phyloP scores from a whole-genome alignment of 2,329 filamentous ascomycete genomes.

The Hortaea sp. region DNA sequence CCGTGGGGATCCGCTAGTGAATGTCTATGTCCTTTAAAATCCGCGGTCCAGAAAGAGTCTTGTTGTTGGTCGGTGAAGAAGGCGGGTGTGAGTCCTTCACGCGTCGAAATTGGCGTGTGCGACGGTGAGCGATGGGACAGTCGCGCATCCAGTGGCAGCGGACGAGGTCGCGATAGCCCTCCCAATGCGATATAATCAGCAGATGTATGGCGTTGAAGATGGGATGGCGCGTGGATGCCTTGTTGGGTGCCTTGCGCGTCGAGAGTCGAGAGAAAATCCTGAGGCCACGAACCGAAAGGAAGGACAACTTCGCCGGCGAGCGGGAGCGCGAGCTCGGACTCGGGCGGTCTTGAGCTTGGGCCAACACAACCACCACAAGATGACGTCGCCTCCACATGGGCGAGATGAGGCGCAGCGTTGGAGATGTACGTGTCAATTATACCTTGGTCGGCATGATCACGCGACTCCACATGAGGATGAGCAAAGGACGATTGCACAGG shows the following conservation, averaged over 20 bases:
- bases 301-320: too few species aligned
- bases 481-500: background rate
- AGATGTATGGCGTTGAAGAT: background rate
- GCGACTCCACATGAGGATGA: background rate
- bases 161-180: background rate
- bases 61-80: background rate
- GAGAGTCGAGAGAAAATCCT: constrained; percentile 3
- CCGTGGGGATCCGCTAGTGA: background rate
- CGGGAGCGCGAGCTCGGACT: background rate
- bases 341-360: too few species aligned
- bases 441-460: background rate
- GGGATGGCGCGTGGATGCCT: background rate
- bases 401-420: background rate
- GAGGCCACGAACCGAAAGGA: constrained; percentile 6
- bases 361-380: too few species aligned
- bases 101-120: background rate
- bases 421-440: background rate
- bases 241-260: background rate
- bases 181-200: too few species aligned
- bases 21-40: background rate
- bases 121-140: background rate
- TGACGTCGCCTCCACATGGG: background rate
- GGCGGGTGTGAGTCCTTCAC: background rate
- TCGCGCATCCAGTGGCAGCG: background rate
- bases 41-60: background rate